Evolutionary conservation across 257 asterid genomes (phyloP), one percentile per base, ranked within the genome.

Genomic region (Penstemon barbatus): DNA sequence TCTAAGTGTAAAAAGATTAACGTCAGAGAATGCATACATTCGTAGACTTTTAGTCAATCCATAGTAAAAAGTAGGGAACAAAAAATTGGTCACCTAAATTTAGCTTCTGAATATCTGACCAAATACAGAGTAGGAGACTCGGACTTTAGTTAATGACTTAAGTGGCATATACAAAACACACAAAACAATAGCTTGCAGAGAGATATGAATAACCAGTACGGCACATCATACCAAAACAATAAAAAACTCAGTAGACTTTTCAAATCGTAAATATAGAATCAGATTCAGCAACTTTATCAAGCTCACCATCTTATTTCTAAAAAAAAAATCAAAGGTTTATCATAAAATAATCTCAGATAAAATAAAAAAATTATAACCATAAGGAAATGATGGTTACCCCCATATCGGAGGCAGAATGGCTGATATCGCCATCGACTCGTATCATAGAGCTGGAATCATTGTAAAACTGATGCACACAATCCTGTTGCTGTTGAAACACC

Each of bases 401-500:
- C 77, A 82, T 61, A 15, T 82, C 83, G 19, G 86, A 48, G n/a
- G 95, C 95, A 7, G 92, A 64, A 25, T 87, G 73, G 53, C 70
- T 81, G 50, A 73, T 67, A 42, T 74, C 94, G 12, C 97, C 92
- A 71, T 90, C 95, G 54, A 90, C 83, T 71, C 89, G 77, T 18
- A 82, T 52, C 82, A 83, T 75, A 3, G 89, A 74, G 80, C 98
- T 90, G 1, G 89, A 72, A 46, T 84, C 93, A 7, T 75, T 82
- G 77, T 92, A 92, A 80, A 92, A 89, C 80, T 80, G 93, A 77
- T 81, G 84, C 73, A 88, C 79, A 61, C 10, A 70, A 36, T 85
- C 89, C 62, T 89, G 87, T 52, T 82, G 87, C 79, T 88, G 84
- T 63, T 81, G 91, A 65, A 89, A 88, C 62, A 87, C 79, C 68